Evolutionary conservation across 2,329 filamentous ascomycete genomes (phyloP), one percentile per base, ranked within the genome.

Genomic region (Penicillium occitanis): DNA sequence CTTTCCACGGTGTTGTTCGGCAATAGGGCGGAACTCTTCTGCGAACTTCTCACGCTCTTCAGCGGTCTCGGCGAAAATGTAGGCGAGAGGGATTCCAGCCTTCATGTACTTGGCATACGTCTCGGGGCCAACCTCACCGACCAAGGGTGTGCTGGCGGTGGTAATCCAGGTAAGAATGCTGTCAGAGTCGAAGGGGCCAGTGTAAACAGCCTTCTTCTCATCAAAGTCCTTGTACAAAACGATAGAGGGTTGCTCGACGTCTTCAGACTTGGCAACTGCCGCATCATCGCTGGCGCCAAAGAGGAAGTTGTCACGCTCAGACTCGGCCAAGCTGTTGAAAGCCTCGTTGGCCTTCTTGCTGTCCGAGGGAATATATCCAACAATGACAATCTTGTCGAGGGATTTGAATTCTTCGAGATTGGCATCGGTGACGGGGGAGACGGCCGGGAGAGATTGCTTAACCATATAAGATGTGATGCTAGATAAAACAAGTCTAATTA

Each of bases 151-250:
- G 72, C 93, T 89, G 68, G 93, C 85, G 59, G 88, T 89, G 86
- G 93, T 93, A 79, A 91, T 88, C 82, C 97, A 99, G 71, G 85
- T 85, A 77, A 88, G 87, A 75, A 99, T 92, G 62, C 88, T 87
- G 68, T 93, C 91, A 68, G 86, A 86, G 50, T 92, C 91, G 75
- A 98, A 93, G 79, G 91, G 89, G 72, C 92, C 90, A 22, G 87
- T 84, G 84, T 91, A 97, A 73, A 89, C 84, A 73, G 88, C 88
- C 88, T 97, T 97, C 83, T 93, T 93, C 84, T 98, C 94, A 76
- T 99, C 95, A 75, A 98, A 99, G 68, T 90, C 86, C 88, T 99
- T 98, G 90, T 98, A 98, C 67, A 99, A 88, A 70, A 97, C 91
- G 70, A 99, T 84, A 66, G 91, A 89, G 70, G 95, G 95, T 75